Conservation (phyloP, 345 rosid genomes). For the Cardamine chenopodiifolia region DNA sequence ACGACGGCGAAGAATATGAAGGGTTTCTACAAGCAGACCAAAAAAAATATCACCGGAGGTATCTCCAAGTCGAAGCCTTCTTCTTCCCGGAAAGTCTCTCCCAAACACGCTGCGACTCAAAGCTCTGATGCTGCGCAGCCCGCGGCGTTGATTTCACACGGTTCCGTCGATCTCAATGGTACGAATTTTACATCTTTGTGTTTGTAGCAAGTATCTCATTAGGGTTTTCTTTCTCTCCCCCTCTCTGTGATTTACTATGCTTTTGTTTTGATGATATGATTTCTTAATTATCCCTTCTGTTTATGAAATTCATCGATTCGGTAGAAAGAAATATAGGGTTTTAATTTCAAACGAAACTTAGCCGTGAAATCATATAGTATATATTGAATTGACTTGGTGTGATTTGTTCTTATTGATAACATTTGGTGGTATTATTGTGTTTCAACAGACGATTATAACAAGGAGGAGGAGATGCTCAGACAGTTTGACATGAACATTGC, state of each 20-base stretch:
- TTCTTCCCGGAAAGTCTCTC: conserved; percentile 44
- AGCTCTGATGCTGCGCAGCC: conserved; percentile 54
- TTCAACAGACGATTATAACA: conserved; percentile 49
- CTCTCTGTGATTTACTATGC: neutral
- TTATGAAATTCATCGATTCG: neutral
- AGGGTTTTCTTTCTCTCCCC: neutral
- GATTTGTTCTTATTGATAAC: neutral
- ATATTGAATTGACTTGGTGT: neutral
- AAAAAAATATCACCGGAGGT: conserved; percentile 44
- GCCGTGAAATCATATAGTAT: neutral
- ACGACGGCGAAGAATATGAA: conserved; percentile 55
- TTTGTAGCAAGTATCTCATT: neutral
- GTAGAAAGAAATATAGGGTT: conserved; percentile 22
- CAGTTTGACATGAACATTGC: conserved; percentile 86
- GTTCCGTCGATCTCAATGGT: conserved; percentile 60
- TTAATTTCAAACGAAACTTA: conserved; percentile 1
- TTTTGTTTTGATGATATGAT: neutral
- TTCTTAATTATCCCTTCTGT: neutral
- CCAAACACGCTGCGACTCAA: conserved; percentile 45
- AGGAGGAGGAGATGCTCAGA: conserved; percentile 57
- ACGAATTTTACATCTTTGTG: neutral
- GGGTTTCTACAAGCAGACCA: conserved; percentile 68
- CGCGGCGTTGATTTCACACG: conserved; percentile 57
- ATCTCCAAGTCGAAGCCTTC: conserved; percentile 47
- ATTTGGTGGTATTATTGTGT: conserved; percentile 9